Evolutionary conservation across 805 yeast genomes (phyloP).

Genomic region (Candida xiaguanensis): DNA sequence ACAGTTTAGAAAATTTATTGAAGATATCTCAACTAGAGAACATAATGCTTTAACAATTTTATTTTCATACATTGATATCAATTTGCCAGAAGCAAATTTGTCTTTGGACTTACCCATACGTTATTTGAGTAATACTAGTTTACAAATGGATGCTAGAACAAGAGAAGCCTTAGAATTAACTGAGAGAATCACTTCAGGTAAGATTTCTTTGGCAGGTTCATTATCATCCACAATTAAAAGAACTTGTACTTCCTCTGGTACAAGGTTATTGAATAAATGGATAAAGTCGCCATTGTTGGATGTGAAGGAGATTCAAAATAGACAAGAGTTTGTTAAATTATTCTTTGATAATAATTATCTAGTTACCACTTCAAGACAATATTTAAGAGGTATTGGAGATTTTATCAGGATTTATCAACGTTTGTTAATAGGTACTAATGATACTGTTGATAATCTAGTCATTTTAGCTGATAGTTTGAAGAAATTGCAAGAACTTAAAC

Average conservation of each 20-base stretch:
- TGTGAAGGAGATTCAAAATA: conserved; percentile 45
- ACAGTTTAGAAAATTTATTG: conserved; percentile 32
- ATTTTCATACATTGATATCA: conserved; percentile 65
- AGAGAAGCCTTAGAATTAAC: conserved; percentile 75
- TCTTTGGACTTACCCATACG: conserved; percentile 66
- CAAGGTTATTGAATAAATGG: conserved; percentile 80
- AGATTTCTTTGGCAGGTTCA: conserved; percentile 61
- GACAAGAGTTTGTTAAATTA: conserved; percentile 41
- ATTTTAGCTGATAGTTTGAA: conserved; percentile 30
- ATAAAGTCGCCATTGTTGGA: conserved; percentile 73
- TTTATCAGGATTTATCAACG: conserved; percentile 58
- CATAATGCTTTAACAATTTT: conserved; percentile 58
- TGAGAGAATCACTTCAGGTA: conserved; percentile 41
- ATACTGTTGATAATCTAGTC: conserved; percentile 25
- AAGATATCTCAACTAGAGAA: conserved; percentile 38
- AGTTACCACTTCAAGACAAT: conserved; percentile 21
- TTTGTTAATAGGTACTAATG: conserved; percentile 34
- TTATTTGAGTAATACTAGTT: conserved; percentile 45
- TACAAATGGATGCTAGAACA: conserved; percentile 81
- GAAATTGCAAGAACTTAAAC: conserved; percentile 19
- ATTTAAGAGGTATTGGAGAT: conserved; percentile 50
- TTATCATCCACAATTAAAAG: conserved; percentile 63
- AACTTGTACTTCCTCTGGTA: conserved; percentile 79
- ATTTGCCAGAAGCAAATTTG: conserved; percentile 64
- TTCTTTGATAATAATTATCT: conserved; percentile 23